Evolutionary conservation across 345 rosid species (phyloP), one percentile per base, ranked within the genome.

Genomic region (Heritiera littoralis): DNA sequence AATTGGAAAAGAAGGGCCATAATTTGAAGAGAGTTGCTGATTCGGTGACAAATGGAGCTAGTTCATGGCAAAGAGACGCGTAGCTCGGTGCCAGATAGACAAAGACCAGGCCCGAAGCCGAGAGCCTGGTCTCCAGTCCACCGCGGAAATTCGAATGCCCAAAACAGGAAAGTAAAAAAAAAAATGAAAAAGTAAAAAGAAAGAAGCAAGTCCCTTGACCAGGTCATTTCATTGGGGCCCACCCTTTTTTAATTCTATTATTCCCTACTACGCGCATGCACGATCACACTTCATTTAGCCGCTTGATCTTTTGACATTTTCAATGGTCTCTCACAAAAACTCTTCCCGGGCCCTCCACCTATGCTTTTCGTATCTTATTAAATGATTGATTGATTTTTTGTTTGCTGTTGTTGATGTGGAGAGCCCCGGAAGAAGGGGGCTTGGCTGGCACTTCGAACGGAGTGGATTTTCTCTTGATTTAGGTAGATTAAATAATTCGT

Each of bases 261-360:
- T 80, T 74, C 77, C 72, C 81, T 74, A 15, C 63, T 5, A 80
- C 81, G 79, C 81, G 66, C 20, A 35, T 17, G 76, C 79, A 78
- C 38, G 77, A 77, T 65, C 59, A 52, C 72, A 45, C 23, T 58
- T 60, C 20, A 9, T 55, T 67, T 60, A 13, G 8, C 72, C 67
- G 72, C 55, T 43, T 4, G 66, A 82, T 68, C 54, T 28, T 28
- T 49, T 73, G 59, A 74, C 79, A 54, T 35, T 17, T 18, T 13
- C 10, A 32, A 14, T 5, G 6, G 49, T 66, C 38, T 12, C 32
- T 7, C 66, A 48, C 46, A 1, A 7, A 63, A 11, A 30, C 65
- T 2, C 6, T 1, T 51, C 0, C 41, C 77, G n/a, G 68, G 45
- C 72, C 64, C 43, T 32, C 40, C 40, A 52, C 73, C 66, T 40